Base-by-base conservation (phyloP, 2,329 filamentous ascomycete species). In the Dactylellina cionopaga region DNA sequence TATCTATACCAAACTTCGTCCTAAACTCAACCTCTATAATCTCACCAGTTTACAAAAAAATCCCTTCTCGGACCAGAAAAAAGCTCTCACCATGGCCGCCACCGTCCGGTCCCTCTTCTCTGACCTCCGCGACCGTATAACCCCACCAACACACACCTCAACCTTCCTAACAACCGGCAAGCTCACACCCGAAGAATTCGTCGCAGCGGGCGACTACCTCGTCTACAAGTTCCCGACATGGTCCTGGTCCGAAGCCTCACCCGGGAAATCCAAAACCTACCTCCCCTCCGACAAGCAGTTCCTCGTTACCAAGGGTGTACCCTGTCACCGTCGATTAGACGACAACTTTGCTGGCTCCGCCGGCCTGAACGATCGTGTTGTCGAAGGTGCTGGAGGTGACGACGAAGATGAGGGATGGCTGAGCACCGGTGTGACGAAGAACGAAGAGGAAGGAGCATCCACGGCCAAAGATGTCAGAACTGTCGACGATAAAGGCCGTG, bases 141-240 rank as follows among this genome's bases (percentile, higher is more conserved):
- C 94, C 10, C 93, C 93, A 39, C 89, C 96, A 78, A 89, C 88
- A 70, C 89, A 96, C 81, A 96, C 88, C 56, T 98, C 94, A 2
- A 98, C 92, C 75, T 99, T 99, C 82, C 91, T 94, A 77, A 86
- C 88, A 78, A 96, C 93, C 3, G 95, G 95, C 76, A 91, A 98
- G 83, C 95, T 99, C 82, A 98, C 94, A 0, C 94, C 94, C 15
- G 94, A 97, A 79, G 95, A 99, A 85, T 99, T 99, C 81, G 85
- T 97, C 54, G 90, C 91, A 2, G 95, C 95, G 2, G 95, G 95
- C 77, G 95, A 99, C 83, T 99, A 98, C 80, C 88, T 99, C 35
- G 93, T 96, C 79, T 96, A 96, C 88, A 98, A 97, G 84, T 99
- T 99, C 82, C 95, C 94, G 6, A 96, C 94, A 68, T 99, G 95